phyloP scores from a whole-genome alignment of 2,329 filamentous ascomycete genomes.

The Raffaelea deltoideospora region DNA sequence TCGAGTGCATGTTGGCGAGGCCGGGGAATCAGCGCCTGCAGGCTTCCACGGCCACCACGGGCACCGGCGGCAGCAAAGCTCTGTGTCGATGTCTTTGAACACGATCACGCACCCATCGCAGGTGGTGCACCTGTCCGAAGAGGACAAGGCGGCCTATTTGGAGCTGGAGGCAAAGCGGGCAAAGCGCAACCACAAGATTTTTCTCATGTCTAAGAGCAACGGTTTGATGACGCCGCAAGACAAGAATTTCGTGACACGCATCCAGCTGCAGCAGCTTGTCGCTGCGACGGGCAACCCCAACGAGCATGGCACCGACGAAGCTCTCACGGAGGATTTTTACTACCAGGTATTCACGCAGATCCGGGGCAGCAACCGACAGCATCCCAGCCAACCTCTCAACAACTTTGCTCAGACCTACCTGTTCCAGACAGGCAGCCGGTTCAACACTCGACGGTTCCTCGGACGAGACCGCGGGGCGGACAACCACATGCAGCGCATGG shows the following conservation, averaged over 20 bases:
- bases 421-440: constrained; percentile 80
- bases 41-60: constrained; percentile 13
- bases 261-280: constrained; percentile 91
- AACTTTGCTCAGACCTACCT: constrained; percentile 97
- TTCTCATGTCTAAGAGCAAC: constrained; percentile 82
- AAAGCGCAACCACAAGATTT: constrained; percentile 97
- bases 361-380: constrained; percentile 73
- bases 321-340: constrained; percentile 88
- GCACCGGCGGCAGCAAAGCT: constrained; percentile 34
- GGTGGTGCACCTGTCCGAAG: constrained; percentile 62
- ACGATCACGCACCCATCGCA: constrained; percentile 51
- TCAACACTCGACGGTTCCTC: constrained; percentile 59
- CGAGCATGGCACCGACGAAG: constrained; percentile 64
- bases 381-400: constrained; percentile 82
- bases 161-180: constrained; percentile 88
- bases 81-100: constrained; percentile 38
- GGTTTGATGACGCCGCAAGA: constrained; percentile 98
- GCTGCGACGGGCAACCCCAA: constrained; percentile 78
- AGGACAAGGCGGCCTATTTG: constrained; percentile 70
- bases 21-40: constrained; percentile 18
- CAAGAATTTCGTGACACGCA: constrained; percentile 98
- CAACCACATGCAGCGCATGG: constrained; percentile 97
- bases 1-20: constrained; percentile 38
- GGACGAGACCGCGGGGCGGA: constrained; percentile 57
- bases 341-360: constrained; percentile 97